These are phyloP conservation scores for Noccaea bulbosa DNA, from an alignment of 345 rosid genomes.

Conservation along the genomic window DNA sequence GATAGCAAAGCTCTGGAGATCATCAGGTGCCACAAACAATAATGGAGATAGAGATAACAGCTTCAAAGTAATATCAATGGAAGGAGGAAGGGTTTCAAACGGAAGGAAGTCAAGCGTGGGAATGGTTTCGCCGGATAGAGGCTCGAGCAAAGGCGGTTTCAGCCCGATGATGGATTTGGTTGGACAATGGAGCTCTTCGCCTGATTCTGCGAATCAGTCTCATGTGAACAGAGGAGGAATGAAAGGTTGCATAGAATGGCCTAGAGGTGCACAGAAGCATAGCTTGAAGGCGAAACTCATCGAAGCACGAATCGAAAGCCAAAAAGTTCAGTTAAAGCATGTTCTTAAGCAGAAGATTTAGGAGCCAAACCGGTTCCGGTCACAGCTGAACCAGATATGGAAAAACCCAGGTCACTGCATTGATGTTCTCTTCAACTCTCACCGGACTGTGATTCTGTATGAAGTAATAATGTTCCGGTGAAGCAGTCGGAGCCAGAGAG, in stretches of 20 bases:
- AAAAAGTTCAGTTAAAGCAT: constrained; percentile 83
- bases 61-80: constrained; percentile 71
- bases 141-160: constrained; percentile 63
- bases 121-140: constrained; percentile 62
- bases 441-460: constrained; percentile 43
- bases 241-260: constrained; percentile 99
- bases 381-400: constrained; percentile 11
- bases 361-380: constrained; percentile 24
- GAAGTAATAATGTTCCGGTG: constrained; percentile 45
- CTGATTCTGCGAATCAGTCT: constrained; percentile 73
- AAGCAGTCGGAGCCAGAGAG: constrained; percentile 20
- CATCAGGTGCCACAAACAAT: constrained; percentile 57
- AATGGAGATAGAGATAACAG: constrained; percentile 63
- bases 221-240: constrained; percentile 69
- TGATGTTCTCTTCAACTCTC: constrained; percentile 41
- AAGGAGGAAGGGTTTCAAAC: constrained; percentile 75
- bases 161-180: constrained; percentile 65
- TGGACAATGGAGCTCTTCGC: constrained; percentile 80
- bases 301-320: constrained; percentile 90
- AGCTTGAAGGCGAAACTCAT: constrained; percentile 91
- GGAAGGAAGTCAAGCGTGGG: constrained; percentile 71
- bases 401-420: background rate
- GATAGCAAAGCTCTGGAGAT: constrained; percentile 82
- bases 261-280: constrained; percentile 74
- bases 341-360: constrained; percentile 92